These are phyloP conservation scores for Yamagishiella unicocca DNA, from an alignment of 139 green algal genomes.

Conservation along the genomic window DNA sequence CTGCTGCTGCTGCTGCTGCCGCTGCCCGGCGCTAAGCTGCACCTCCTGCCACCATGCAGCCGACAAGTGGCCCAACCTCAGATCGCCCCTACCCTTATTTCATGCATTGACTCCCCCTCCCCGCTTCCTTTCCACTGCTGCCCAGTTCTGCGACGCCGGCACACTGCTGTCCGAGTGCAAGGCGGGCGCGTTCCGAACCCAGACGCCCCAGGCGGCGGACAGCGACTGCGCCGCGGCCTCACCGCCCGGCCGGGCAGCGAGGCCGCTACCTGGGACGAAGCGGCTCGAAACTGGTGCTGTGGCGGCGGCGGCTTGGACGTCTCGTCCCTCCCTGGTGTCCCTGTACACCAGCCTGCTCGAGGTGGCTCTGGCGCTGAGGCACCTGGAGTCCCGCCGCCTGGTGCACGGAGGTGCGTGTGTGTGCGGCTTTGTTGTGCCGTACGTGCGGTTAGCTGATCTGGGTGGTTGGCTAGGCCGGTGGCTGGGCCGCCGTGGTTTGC, in stretches of 20 bases:
- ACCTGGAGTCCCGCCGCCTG: background rate
- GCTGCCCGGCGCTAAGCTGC: too few relatives aligned
- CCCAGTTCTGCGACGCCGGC: constrained; percentile 27
- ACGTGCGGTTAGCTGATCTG: too few relatives aligned
- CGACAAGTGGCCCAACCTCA: background rate
- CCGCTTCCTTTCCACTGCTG: background rate
- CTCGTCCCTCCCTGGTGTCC: background rate
- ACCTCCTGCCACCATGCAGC: background rate
- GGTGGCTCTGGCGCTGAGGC: constrained; percentile 22
- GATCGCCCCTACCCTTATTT: background rate
- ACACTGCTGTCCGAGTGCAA: background rate
- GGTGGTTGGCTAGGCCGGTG: too few relatives aligned
- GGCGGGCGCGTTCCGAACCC: background rate
- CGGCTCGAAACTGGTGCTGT: background rate
- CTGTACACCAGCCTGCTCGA: constrained; percentile 33
- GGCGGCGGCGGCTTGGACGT: background rate
- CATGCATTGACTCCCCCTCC: too few relatives aligned
- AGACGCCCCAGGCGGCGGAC: background rate
- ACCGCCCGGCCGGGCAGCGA: background rate
- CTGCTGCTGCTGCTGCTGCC: too few relatives aligned
- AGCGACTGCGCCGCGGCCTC: background rate
- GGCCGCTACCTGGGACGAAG: background rate
- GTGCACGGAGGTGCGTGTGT: constrained; percentile 1
- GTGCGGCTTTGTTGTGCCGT: too few relatives aligned
- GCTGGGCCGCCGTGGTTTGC: too few relatives aligned